phyloP scores from a whole-genome alignment of 192 early-diverging fungal genomes.

The Mortierella hygrophila region DNA sequence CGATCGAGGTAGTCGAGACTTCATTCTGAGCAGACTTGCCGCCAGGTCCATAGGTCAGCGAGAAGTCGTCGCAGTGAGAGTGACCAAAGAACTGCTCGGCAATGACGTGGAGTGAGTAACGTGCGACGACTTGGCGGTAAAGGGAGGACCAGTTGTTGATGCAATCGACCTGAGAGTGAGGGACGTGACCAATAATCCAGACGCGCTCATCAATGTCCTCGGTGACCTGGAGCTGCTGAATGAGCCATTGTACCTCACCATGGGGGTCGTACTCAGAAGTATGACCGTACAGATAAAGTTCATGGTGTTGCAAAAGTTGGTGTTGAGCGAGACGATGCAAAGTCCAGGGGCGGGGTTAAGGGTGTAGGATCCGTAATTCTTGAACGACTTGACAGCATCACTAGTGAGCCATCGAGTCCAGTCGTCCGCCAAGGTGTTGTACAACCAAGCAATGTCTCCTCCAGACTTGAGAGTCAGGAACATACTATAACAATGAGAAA shows the following conservation, averaged over 20 bases:
- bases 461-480: constrained; percentile 33
- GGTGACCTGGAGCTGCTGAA: constrained; percentile 59
- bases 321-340: constrained; percentile 66
- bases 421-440: constrained; percentile 48
- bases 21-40: constrained; percentile 44
- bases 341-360: constrained; percentile 56
- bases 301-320: constrained; percentile 68
- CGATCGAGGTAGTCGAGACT: constrained; percentile 58
- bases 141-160: constrained; percentile 64
- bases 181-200: constrained; percentile 69
- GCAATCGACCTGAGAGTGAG: constrained; percentile 62
- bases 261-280: constrained; percentile 59
- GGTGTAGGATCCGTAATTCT: constrained; percentile 62
- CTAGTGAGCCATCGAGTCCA: constrained; percentile 61
- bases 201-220: constrained; percentile 63
- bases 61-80: constrained; percentile 63
- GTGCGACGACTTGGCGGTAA: constrained; percentile 66
- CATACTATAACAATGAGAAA: constrained; percentile 13
- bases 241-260: constrained; percentile 61
- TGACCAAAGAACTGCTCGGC: constrained; percentile 69
- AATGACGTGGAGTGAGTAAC: constrained; percentile 66
- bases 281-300: constrained; percentile 64
- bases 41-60: constrained; percentile 58
- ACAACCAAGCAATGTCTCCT: constrained; percentile 62
- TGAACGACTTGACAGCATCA: constrained; percentile 41